These are phyloP conservation scores for Dipodascus geniculatus DNA, from an alignment of 805 yeast genomes.

Conservation along the genomic window DNA sequence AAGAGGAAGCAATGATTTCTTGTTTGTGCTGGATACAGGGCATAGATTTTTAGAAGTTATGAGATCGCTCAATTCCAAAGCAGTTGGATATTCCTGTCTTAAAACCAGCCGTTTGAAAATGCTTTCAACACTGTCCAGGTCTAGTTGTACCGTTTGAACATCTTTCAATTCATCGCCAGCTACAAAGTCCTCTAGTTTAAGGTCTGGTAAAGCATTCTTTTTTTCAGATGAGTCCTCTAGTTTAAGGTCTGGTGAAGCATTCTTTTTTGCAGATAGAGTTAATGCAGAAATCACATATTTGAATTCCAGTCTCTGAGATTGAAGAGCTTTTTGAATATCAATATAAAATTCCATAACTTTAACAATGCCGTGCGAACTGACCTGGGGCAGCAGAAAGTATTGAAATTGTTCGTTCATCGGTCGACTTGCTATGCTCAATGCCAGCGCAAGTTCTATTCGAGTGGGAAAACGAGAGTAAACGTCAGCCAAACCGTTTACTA, in stretches of 20 bases:
- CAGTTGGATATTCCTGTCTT: not conserved
- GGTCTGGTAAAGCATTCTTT: not conserved
- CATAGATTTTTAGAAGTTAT: constrained; percentile 14
- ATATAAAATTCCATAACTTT: constrained; percentile 8
- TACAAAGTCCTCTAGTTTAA: not conserved
- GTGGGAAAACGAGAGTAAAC: not conserved
- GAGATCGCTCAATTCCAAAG: constrained; percentile 6
- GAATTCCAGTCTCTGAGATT: not conserved
- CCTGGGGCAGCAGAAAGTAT: constrained; percentile 20
- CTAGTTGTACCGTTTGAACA: not conserved
- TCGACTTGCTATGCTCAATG: constrained; percentile 11
- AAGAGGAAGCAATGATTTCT: constrained; percentile 5
- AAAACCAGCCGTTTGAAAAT: not conserved
- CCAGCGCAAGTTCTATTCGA: not conserved
- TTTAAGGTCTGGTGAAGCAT: not conserved
- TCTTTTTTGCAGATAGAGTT: not conserved
- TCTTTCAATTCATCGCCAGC: not conserved
- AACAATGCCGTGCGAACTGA: constrained; percentile 11
- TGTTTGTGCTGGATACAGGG: constrained; percentile 8
- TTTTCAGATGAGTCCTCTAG: not conserved
- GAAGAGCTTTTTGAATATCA: not conserved
- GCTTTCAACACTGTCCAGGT: not conserved
- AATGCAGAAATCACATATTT: not conserved
- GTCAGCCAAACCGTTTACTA: not conserved
- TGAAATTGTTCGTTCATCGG: constrained; percentile 24